Base-by-base conservation (phyloP, 192 early-diverging fungal species). In the Backusella morwellensis region DNA sequence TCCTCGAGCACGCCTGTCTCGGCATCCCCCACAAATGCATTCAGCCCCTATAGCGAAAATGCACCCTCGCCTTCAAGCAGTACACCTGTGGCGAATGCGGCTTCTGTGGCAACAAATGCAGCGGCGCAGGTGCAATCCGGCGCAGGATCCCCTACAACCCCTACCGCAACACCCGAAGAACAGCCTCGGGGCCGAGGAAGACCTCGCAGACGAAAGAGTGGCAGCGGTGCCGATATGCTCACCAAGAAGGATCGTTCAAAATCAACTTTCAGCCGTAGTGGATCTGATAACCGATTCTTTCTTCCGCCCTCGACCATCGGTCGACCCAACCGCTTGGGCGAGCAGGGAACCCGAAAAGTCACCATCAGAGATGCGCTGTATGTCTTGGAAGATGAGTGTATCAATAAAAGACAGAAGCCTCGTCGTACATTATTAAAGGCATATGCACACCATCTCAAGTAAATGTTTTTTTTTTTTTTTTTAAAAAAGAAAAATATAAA, bases 281-380 rank as follows among this genome's bases (percentile, higher is more conserved):
- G 42, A 35, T 44, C 42, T 0, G 38, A 75, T 6, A 66, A 36
- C 9, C 63, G 74, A 15, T 44, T 75, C 38, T 75, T 75, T 42
- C 38, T 75, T 41, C 80, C 75, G 3, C 74, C 80, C 2, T 85
- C 78, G 14, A 78, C 79, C 6, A 73, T 81, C 41, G 59, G 87
- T 91, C 76, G 84, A 85, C 74, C 74, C 19, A 40, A 71, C 47
- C 36, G 74, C 2, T 44, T 75, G 19, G 74, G 74, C 14, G 74
- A 75, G 41, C 73, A 92, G 93, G 74, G 86, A 85, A 19, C 82
- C 79, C 73, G 86, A 89, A 79, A 85, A 40, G 85, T 95, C 14
- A 93, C 91, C 17, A 87, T 93, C 21, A 82, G 85, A 50, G 93
- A 95, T 81, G 92, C 91, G 4, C 76, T 95, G 12, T 93, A 92